phyloP scores from a whole-genome alignment of 495 filamentous ascomycete species.

The Hypoxylon fuscum region DNA sequence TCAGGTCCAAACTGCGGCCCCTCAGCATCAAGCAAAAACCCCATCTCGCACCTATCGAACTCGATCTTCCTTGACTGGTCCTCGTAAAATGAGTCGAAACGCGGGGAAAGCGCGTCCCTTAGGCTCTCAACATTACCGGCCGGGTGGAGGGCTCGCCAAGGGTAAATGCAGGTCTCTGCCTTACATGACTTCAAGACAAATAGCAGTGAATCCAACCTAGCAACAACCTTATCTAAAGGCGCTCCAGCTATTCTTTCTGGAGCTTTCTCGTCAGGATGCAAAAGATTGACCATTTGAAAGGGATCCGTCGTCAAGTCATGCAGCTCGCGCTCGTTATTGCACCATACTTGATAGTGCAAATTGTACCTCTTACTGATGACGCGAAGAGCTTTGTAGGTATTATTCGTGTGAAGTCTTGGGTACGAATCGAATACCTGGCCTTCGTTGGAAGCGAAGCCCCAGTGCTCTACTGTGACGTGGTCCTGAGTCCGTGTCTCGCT shows the following conservation, averaged over 20 bases:
- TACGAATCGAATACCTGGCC: constrained; percentile 50
- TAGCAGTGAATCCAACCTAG: constrained; percentile 67
- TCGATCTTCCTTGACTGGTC: constrained; percentile 56
- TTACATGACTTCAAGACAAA: constrained; percentile 73
- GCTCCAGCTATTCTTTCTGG: constrained; percentile 53
- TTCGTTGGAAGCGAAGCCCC: constrained; percentile 64
- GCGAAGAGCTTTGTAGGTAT: constrained; percentile 72
- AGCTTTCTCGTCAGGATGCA: constrained; percentile 42
- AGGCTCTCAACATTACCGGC: constrained; percentile 53
- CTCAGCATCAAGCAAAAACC: constrained; percentile 68
- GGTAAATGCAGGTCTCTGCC: constrained; percentile 61
- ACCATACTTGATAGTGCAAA: constrained; percentile 73
- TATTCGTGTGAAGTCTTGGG: constrained; percentile 52
- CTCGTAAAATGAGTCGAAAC: constrained; percentile 67
- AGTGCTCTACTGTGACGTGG: constrained; percentile 73
- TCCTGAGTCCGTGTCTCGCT: constrained; percentile 59
- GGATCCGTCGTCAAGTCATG: constrained; percentile 71
- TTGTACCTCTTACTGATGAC: constrained; percentile 63
- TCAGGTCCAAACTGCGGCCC: constrained; percentile 62
- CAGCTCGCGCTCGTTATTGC: constrained; percentile 70
- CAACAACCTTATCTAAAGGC: constrained; percentile 53
- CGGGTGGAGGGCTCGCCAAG: constrained; percentile 69
- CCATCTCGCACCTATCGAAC: constrained; percentile 66
- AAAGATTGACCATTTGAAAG: constrained; percentile 68
- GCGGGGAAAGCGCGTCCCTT: constrained; percentile 54